Conservation (phyloP, 495 filamentous ascomycete genomes). For the Penicillium pancosmium region DNA sequence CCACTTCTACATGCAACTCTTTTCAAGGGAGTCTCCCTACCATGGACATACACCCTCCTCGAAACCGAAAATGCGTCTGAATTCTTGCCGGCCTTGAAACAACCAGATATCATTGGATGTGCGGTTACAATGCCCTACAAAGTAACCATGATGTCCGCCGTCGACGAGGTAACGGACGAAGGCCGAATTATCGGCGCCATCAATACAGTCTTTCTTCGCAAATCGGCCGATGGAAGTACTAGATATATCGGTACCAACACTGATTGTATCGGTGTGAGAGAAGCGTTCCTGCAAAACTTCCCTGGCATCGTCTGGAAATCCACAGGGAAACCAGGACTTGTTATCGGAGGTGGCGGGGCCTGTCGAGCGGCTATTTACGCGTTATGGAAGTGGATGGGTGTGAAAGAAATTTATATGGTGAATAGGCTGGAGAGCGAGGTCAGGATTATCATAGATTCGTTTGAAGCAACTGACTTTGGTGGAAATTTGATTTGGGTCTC, state of each 20-base stretch:
- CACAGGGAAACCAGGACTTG: conserved; percentile 48
- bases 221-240: conserved; percentile 34
- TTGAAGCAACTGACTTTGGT: conserved; percentile 7
- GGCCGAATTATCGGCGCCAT: conserved; percentile 62
- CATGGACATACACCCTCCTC: conserved; percentile 55
- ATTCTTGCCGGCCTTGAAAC: conserved; percentile 1
- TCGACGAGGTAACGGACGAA: conserved; percentile 61
- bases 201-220: conserved; percentile 62
- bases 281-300: conserved; percentile 60
- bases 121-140: conserved; percentile 72
- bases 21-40: conserved; percentile 48
- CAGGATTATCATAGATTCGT: conserved; percentile 48
- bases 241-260: conserved; percentile 64
- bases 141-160: conserved; percentile 55
- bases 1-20: conserved; percentile 60
- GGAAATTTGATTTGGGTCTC: conserved; percentile 27
- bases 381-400: conserved; percentile 55
- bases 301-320: conserved; percentile 29
- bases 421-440: conserved; percentile 59
- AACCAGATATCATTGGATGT: conserved; percentile 40
- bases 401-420: conserved; percentile 59
- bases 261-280: conserved; percentile 64
- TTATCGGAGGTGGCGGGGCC: conserved; percentile 63
- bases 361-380: conserved; percentile 63
- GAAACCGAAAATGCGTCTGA: conserved; percentile 36